phyloP scores from a whole-genome alignment of 1,284 basidiomycete genomes.

The Rhodotorula sp. region DNA sequence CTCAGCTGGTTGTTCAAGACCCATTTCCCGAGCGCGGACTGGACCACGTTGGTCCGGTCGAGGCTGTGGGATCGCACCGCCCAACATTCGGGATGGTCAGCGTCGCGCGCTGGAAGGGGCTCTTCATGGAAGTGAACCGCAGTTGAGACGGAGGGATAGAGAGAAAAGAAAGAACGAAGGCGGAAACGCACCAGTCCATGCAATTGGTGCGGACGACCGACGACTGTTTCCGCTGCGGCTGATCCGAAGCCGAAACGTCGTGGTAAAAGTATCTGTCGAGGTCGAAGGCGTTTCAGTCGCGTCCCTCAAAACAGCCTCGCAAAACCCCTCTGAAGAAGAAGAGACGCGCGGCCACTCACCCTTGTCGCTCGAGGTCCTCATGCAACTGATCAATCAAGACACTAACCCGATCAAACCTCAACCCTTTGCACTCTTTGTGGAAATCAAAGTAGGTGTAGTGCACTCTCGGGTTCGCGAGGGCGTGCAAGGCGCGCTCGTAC shows the following conservation, averaged over 20 bases:
- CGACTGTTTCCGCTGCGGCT: constrained; percentile 60
- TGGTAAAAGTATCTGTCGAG: constrained; percentile 67
- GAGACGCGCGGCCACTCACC: constrained; percentile 54
- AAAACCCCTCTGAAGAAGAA: not conserved
- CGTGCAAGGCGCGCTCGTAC: constrained; percentile 74
- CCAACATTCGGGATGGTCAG: not conserved
- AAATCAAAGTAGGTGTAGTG: constrained; percentile 98
- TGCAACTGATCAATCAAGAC: constrained; percentile 76
- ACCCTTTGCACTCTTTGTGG: constrained; percentile 90
- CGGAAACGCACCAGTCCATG: constrained; percentile 50
- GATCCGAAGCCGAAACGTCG: constrained; percentile 54
- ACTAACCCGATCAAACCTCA: constrained; percentile 92
- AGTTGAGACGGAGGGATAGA: not conserved
- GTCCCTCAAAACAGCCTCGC: too few relatives aligned
- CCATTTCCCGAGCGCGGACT: constrained; percentile 82
- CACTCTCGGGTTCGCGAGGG: constrained; percentile 54
- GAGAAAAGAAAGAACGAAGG: not conserved
- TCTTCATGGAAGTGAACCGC: not conserved
- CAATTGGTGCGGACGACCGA: constrained; percentile 80
- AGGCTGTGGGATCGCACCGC: constrained; percentile 58
- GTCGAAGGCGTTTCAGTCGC: not conserved
- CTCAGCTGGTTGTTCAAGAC: constrained; percentile 77
- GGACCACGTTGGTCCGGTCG: constrained; percentile 95
- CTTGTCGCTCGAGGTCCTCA: constrained; percentile 69
- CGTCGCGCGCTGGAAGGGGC: too few relatives aligned